These are phyloP conservation scores for Colletotrichum neosansevieriae DNA, from an alignment of 2,329 filamentous ascomycete genomes.

Conservation along the genomic window DNA sequence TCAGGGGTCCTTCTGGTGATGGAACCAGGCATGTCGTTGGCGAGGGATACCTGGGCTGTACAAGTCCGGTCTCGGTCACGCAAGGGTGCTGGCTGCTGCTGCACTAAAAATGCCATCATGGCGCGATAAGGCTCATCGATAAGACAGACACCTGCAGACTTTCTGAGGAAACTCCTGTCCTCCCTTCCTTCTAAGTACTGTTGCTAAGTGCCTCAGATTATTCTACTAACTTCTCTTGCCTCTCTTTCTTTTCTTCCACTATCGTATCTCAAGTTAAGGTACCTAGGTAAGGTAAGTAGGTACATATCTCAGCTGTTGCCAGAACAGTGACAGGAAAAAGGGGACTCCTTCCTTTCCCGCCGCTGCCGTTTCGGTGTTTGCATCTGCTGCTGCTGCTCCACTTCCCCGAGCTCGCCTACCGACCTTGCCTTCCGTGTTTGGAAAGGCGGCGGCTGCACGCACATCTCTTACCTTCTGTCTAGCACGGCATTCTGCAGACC, in stretches of 20 bases:
- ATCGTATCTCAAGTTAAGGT: neutral
- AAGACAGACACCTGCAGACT: slow-evolving; percentile 28
- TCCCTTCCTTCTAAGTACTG: neutral
- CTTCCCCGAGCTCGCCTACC: slow-evolving; percentile 27
- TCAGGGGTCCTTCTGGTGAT: slow-evolving; percentile 31
- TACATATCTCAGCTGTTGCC: neutral
- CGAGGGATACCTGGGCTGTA: slow-evolving; percentile 38
- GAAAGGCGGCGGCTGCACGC: slow-evolving; percentile 26
- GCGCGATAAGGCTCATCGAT: slow-evolving; percentile 42
- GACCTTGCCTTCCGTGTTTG: slow-evolving; percentile 24
- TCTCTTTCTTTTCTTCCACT: neutral
- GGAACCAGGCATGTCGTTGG: slow-evolving; percentile 23
- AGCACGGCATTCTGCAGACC: neutral
- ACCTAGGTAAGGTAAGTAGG: neutral
- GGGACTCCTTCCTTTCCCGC: neutral
- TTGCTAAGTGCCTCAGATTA: neutral
- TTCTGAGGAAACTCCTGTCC: no score
- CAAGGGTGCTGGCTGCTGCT: slow-evolving; percentile 32
- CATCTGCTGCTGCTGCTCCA: slow-evolving; percentile 20
- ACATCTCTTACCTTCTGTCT: slow-evolving; percentile 6
- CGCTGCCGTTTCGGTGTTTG: slow-evolving; percentile 31
- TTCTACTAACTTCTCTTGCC: neutral
- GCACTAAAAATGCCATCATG: slow-evolving; percentile 38
- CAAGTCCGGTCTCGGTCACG: slow-evolving; percentile 37
- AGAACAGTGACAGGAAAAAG: neutral